Evolutionary conservation across 2,329 filamentous ascomycete genomes (phyloP).

Genomic region (Ceratocystis destructans): DNA sequence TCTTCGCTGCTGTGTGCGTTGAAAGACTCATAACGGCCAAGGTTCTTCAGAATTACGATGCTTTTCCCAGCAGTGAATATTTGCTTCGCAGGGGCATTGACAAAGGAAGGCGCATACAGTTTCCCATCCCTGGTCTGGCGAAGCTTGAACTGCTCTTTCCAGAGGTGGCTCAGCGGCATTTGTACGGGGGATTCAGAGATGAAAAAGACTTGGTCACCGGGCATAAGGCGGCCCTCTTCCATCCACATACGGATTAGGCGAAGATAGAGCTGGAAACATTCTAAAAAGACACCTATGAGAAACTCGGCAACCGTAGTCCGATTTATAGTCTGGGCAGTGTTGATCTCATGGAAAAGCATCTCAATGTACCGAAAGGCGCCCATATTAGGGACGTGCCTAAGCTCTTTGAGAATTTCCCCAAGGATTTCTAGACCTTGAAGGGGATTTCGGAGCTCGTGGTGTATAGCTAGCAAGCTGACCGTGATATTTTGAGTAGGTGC

Average conservation of each 20-base stretch:
- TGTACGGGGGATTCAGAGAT: conserved; percentile 45
- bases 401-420: conserved; percentile 45
- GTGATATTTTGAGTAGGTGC: conserved; percentile 38
- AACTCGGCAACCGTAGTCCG: conserved; percentile 47
- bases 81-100: conserved; percentile 52
- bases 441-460: conserved; percentile 40
- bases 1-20: conserved; percentile 27
- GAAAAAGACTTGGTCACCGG: conserved; percentile 60
- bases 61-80: conserved; percentile 86
- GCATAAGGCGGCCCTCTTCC: conserved; percentile 56
- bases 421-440: conserved; percentile 46
- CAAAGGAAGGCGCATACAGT: conserved; percentile 59
- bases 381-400: conserved; percentile 36
- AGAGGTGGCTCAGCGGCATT: conserved; percentile 51
- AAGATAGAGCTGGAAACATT: conserved; percentile 71
- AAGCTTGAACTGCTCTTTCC: conserved; percentile 62
- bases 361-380: conserved; percentile 64
- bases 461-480: conserved; percentile 53
- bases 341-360: conserved; percentile 57
- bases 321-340: conserved; percentile 54
- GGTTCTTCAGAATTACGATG: conserved; percentile 64
- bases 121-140: conserved; percentile 44
- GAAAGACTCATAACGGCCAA: conserved; percentile 40
- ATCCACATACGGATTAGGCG: conserved; percentile 74
- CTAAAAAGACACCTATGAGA: conserved; percentile 58